phyloP scores from a whole-genome alignment of 148 eudicot species.

The Tetragonia tetragonoides region DNA sequence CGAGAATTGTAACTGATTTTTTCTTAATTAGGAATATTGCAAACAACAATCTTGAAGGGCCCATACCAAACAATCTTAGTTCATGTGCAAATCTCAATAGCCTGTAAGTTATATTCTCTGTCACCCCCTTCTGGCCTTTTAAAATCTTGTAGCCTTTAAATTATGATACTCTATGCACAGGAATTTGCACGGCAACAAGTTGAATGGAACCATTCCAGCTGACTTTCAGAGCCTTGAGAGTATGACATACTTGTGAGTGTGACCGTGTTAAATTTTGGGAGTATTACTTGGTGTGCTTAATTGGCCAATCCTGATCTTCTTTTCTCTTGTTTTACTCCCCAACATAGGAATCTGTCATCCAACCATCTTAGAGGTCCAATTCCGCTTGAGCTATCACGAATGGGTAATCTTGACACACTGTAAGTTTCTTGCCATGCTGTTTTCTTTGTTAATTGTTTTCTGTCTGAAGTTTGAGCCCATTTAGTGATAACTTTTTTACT shows the following conservation, averaged over 20 bases:
- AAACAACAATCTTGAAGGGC: conserved; percentile 75
- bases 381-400: conserved; percentile 89
- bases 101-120: conserved; percentile 54
- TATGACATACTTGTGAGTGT: conserved; percentile 91
- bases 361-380: conserved; percentile 75
- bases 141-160: neutral
- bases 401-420: conserved; percentile 95
- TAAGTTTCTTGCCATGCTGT: conserved; percentile 30
- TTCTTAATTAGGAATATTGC: conserved; percentile 70
- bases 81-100: conserved; percentile 94
- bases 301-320: neutral
- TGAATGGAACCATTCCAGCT: conserved; percentile 82
- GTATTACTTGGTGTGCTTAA: neutral
- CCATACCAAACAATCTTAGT: conserved; percentile 81
- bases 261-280: neutral
- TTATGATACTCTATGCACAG: conserved; percentile 31
- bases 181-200: conserved; percentile 74
- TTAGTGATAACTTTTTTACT: neutral
- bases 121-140: neutral
- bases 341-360: conserved; percentile 76
- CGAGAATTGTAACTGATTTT: neutral
- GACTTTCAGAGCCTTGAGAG: conserved; percentile 81
- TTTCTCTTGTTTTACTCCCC: neutral
- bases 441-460: neutral
- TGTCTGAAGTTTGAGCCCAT: neutral